Base-by-base conservation (phyloP, 2,329 filamentous ascomycete genomes). In the Alternaria panax region DNA sequence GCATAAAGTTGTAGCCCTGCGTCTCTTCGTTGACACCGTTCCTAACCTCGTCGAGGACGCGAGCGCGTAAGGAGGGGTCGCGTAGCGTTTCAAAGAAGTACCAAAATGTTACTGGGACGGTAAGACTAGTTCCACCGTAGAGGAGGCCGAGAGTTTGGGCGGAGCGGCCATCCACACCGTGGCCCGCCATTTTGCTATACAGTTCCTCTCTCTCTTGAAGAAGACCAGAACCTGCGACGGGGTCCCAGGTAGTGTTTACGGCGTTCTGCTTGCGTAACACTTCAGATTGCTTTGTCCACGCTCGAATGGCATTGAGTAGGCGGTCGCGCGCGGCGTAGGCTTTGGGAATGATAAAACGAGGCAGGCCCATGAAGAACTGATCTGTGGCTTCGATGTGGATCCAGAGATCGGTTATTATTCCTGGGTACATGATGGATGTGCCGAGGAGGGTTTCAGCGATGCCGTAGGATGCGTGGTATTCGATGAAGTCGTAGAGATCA, bases 201-300 rank as follows among this genome's bases (percentile, higher is more conserved):
- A 67, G 47, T 18, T 55, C 11, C 22, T 69, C 61, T 11, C 67
- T 62, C 3, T 68, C 62, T 52, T 69, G 67, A 7, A 67, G 47
- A 0, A 69, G 48, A 0, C 25, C 41, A 1, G 62, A 68, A 1
- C 67, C 67, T 4, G 62, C 64, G 3, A 56, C 16, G 4, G 60
- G 42, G 9, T 69, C 56, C 67, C 67, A 69, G 3, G 20, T 18
- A 0, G 30, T 51, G 27, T 63, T 28, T 1, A 56, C 52, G 2
- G 36, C 38, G 12, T 53, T 24, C 16, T 38, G 4, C 50, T 20
- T 1, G 6, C 59, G 53, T 2, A 67, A 11, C 0, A 45, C 25
- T 34, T 66, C 61, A 7, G 54, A 48, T 7, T 56, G 53, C 1
- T 16, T 46, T 11, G 53, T 54, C 54, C 57, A 66, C 11, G 9